A percentile compares a stretch with the other conserved stretches of the same genome.
phyloP scores from a whole-genome alignment of 1,284 basidiomycete genomes.

The Malassezia dermatis region DNA sequence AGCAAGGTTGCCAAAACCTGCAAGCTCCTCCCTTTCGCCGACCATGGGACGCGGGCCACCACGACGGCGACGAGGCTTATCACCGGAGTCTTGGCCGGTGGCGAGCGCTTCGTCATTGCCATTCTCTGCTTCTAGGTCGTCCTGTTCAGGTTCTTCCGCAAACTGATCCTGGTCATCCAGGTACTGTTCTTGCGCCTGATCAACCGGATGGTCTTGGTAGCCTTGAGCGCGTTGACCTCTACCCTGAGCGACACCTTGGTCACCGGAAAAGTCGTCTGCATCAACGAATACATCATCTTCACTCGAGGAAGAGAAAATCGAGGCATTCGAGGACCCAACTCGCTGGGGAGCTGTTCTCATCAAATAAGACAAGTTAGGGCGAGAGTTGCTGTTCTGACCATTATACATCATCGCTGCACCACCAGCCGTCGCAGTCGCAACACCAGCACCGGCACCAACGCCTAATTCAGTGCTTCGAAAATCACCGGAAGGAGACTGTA shows the following conservation, averaged over 20 bases:
- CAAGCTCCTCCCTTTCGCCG: not conserved
- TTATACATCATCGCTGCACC: not conserved
- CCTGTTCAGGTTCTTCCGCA: not conserved
- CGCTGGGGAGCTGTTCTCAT: not conserved
- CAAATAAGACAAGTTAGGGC: not conserved
- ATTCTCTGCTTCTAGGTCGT: not conserved
- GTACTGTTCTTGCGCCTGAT: not conserved
- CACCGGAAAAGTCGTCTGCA: not conserved
- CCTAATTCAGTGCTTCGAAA: not conserved
- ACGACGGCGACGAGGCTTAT: not conserved
- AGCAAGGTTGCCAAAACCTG: slow-evolving; percentile 12
- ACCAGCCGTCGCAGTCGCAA: not conserved
- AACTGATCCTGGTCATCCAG: not conserved
- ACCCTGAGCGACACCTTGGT: not conserved
- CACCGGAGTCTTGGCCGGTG: not conserved
- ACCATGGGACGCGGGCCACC: not conserved
- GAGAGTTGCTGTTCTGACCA: not conserved
- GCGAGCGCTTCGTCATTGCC: not conserved
- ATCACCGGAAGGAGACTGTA: not conserved
- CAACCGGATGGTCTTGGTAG: not conserved
- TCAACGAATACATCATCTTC: slow-evolving; percentile 8
- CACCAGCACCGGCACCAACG: slow-evolving; percentile 1
- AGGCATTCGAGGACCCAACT: not conserved
- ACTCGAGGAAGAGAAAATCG: not conserved
- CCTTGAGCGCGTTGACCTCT: not conserved